Percentiles rank a stretch among this genome's conserved stretches.
phyloP scores from a whole-genome alignment of 129 eudicot species.

The Flaveria trinervia region DNA sequence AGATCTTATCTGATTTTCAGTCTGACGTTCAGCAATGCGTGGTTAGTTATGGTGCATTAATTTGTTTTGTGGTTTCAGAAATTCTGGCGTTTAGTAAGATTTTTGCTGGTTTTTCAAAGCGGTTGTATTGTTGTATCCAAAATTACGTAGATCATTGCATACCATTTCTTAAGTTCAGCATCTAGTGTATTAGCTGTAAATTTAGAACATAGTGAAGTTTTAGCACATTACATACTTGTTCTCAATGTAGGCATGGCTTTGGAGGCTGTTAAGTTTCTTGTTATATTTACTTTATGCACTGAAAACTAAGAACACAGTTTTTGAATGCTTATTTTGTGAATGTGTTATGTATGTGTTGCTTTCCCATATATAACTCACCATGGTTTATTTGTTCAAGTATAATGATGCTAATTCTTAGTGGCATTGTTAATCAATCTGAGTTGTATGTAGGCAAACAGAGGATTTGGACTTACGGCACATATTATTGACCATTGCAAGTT shows the following conservation, averaged over 20 bases:
- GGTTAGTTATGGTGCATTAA: conserved; percentile 42
- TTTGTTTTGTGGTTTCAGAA: background rate
- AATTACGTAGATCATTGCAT: conserved; percentile 3
- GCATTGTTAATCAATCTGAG: background rate
- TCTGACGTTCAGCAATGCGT: conserved; percentile 85
- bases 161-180: background rate
- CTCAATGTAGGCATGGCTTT: background rate
- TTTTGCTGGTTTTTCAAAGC: conserved; percentile 8
- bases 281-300: background rate
- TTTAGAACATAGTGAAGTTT: conserved; percentile 1
- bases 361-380: background rate
- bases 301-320: background rate
- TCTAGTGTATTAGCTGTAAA: background rate
- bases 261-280: background rate
- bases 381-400: background rate
- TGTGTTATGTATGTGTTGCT: conserved; percentile 8
- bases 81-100: background rate
- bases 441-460: conserved; percentile 85
- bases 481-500: conserved; percentile 85
- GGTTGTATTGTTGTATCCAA: conserved; percentile 5
- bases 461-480: conserved; percentile 93
- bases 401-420: background rate
- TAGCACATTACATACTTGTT: conserved; percentile 18
- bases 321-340: background rate
- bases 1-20: conserved; percentile 73